phyloP scores from a whole-genome alignment of 352 stramenopile species.

The Pilasporangium apinafurcum region DNA sequence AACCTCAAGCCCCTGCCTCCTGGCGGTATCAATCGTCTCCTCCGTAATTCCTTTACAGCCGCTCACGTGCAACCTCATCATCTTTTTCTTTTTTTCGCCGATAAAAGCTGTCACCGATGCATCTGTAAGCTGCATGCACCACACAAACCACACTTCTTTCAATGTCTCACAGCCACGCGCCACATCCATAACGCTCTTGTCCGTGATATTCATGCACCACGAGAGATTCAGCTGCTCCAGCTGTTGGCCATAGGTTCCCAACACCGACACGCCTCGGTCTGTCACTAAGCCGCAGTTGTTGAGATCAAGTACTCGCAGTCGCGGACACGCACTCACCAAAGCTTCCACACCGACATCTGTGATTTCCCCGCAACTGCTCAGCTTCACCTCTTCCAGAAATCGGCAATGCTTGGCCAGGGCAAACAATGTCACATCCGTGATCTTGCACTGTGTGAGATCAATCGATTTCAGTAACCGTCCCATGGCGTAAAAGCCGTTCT shows the following conservation, averaged over 20 bases:
- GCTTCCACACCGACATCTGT: constrained; percentile 71
- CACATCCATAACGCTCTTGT: constrained; percentile 72
- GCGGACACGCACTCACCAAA: constrained; percentile 42
- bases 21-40: constrained; percentile 22
- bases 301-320: constrained; percentile 53
- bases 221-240: constrained; percentile 71
- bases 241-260: constrained; percentile 40
- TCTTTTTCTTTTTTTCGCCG: not conserved
- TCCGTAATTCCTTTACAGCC: constrained; percentile 62
- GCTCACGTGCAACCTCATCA: constrained; percentile 45
- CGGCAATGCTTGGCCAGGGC: constrained; percentile 58
- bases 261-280: constrained; percentile 54
- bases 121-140: constrained; percentile 82
- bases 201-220: constrained; percentile 88
- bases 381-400: constrained; percentile 56
- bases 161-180: constrained; percentile 55
- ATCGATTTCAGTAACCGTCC: constrained; percentile 37
- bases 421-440: constrained; percentile 66
- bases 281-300: constrained; percentile 82
- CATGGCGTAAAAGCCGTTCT: constrained; percentile 39
- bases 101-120: constrained; percentile 54
- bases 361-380: constrained; percentile 72
- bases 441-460: constrained; percentile 66
- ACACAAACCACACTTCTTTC: constrained; percentile 64
- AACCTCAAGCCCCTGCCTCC: constrained; percentile 24